Percentiles rank a stretch among this genome's conserved stretches.
Conservation (phyloP, 352 stramenopile species). For the Phytophthora tubulina region DNA sequence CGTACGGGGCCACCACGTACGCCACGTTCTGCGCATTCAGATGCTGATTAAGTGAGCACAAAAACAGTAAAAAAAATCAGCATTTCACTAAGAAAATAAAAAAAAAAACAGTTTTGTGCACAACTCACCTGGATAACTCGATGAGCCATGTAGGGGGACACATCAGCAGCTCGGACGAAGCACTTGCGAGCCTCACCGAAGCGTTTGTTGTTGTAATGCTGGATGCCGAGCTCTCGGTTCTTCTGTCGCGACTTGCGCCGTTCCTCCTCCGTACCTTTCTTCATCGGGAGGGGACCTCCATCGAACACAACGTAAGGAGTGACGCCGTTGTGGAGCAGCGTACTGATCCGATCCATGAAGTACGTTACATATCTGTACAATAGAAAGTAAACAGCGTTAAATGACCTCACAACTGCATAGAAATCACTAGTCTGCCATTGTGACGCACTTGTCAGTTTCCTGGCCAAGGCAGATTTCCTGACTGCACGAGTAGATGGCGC, state of each 20-base stretch:
- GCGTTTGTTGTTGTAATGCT: slow-evolving; percentile 65
- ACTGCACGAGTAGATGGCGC: slow-evolving; percentile 79
- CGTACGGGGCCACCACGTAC: slow-evolving; percentile 97
- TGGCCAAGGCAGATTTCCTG: slow-evolving; percentile 77
- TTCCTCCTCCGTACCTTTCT: slow-evolving; percentile 81
- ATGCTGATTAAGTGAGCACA: slow-evolving; percentile 35
- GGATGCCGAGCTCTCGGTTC: slow-evolving; percentile 70
- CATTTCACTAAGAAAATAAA: neutral
- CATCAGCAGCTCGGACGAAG: slow-evolving; percentile 77
- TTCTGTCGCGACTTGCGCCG: slow-evolving; percentile 72
- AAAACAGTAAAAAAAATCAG: slow-evolving; percentile 14
- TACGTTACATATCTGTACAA: slow-evolving; percentile 76
- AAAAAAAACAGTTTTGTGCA: neutral
- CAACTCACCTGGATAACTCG: slow-evolving; percentile 72
- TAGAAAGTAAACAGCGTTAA: slow-evolving; percentile 12
- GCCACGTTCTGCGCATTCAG: slow-evolving; percentile 74
- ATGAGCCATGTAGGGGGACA: slow-evolving; percentile 85
- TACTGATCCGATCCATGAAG: slow-evolving; percentile 71
- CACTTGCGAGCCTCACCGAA: slow-evolving; percentile 73
- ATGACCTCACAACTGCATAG: slow-evolving; percentile 1
- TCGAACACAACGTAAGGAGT: slow-evolving; percentile 86
- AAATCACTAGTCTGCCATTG: neutral
- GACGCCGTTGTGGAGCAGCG: slow-evolving; percentile 64
- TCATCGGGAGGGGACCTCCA: slow-evolving; percentile 77
- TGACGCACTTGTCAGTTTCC: slow-evolving; percentile 71